These are phyloP conservation scores for Fistulinella prunicolor DNA, from an alignment of 768 basidiomycete genomes.

Conservation along the genomic window DNA sequence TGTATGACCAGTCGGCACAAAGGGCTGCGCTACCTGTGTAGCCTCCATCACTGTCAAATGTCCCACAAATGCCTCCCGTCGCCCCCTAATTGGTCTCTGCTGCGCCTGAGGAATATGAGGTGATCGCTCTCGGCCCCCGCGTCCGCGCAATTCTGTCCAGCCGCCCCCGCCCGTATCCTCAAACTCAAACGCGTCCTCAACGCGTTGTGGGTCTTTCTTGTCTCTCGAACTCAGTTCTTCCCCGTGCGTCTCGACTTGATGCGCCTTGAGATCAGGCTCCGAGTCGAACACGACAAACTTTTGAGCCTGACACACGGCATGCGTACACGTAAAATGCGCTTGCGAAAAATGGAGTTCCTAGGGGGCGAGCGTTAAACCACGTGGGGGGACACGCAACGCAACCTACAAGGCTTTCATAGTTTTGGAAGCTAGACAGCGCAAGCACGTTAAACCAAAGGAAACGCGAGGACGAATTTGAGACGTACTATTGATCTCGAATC, in stretches of 20 bases:
- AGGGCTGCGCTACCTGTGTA: constrained; percentile 10
- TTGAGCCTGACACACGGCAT: constrained; percentile 68
- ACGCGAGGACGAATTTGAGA: constrained; percentile 13
- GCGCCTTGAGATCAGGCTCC: constrained; percentile 84
- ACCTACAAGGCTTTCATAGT: constrained; percentile 73
- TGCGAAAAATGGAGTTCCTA: constrained; percentile 76
- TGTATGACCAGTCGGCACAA: constrained; percentile 25
- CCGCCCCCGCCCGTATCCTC: constrained; percentile 50
- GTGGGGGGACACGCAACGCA: neutral
- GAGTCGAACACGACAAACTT: constrained; percentile 96
- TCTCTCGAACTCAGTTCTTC: constrained; percentile 69
- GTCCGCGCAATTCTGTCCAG: constrained; percentile 44
- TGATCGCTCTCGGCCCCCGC: constrained; percentile 43
- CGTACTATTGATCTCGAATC: constrained; percentile 82
- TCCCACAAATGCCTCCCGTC: constrained; percentile 63
- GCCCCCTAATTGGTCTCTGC: constrained; percentile 36
- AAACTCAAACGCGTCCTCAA: constrained; percentile 67
- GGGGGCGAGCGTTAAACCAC: constrained; percentile 1
- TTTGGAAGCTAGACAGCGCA: constrained; percentile 60
- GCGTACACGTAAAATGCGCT: constrained; percentile 75
- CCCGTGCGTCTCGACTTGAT: constrained; percentile 83
- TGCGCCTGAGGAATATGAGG: constrained; percentile 21
- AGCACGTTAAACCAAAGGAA: neutral
- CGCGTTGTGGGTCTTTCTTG: constrained; percentile 61
- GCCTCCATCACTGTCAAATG: constrained; percentile 44